These are phyloP conservation scores for Cystobasidium onofrii DNA, from an alignment of 768 basidiomycete species.

Conservation along the genomic window DNA sequence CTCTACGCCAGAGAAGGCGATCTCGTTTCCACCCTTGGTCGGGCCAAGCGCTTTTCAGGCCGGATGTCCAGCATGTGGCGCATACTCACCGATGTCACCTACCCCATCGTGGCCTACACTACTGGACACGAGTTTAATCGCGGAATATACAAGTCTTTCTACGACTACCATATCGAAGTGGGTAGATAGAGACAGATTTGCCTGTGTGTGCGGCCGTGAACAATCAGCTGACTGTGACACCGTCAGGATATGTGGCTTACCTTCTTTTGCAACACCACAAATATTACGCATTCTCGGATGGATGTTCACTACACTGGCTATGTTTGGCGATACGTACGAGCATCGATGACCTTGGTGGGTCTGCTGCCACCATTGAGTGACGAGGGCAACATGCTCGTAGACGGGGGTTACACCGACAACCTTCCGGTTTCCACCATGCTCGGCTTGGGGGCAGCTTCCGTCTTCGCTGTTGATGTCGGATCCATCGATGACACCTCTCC, in stretches of 20 bases:
- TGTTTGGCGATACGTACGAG: constrained; percentile 90
- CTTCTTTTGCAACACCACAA: constrained; percentile 88
- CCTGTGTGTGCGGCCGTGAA: background rate
- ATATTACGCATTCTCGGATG: constrained; percentile 91
- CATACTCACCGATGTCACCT: constrained; percentile 85
- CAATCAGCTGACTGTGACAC: background rate
- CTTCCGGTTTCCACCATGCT: constrained; percentile 83
- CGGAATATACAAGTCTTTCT: constrained; percentile 72
- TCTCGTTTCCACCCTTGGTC: constrained; percentile 69
- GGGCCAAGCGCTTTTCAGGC: constrained; percentile 79
- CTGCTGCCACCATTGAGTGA: constrained; percentile 89
- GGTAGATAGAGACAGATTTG: constrained; percentile 27
- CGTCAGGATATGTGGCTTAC: constrained; percentile 91
- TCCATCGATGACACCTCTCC: constrained; percentile 92
- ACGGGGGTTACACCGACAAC: constrained; percentile 57
- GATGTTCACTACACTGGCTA: constrained; percentile 98
- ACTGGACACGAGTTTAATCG: constrained; percentile 74
- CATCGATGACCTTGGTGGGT: constrained; percentile 95
- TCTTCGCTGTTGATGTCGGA: constrained; percentile 90
- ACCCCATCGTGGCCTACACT: constrained; percentile 84
- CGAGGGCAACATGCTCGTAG: constrained; percentile 82
- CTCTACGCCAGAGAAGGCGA: constrained; percentile 92
- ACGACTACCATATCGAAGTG: constrained; percentile 47
- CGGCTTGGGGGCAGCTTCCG: constrained; percentile 75
- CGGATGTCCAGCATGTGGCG: constrained; percentile 92